Percentiles rank a stretch among this genome's conserved stretches.
Conservation (phyloP, 768 basidiomycete genomes). For the Dacryopinax spathularia region DNA sequence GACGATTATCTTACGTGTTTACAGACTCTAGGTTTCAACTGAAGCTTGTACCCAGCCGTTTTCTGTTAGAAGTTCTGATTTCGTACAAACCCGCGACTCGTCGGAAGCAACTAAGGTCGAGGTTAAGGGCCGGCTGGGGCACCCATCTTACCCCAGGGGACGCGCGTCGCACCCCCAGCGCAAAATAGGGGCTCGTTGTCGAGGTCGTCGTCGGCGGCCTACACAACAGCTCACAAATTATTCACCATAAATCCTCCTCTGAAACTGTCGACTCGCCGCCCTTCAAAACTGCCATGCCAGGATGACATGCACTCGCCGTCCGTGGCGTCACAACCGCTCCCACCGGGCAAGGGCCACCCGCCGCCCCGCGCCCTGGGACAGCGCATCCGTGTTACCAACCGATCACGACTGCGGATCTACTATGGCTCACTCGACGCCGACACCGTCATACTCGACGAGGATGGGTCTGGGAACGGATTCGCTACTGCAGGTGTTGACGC, state of each 20-base stretch:
- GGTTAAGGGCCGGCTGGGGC: constrained; percentile 1
- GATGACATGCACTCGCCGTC: constrained; percentile 4
- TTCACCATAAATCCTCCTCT: constrained; percentile 4
- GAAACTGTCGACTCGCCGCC: constrained; percentile 2
- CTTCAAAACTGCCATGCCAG: constrained; percentile 4
- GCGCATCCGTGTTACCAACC: constrained; percentile 61
- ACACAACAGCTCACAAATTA: background rate
- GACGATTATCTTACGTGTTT: background rate
- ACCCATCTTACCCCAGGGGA: background rate
- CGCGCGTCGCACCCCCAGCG: background rate
- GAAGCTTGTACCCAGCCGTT: background rate
- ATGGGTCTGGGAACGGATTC: constrained; percentile 67
- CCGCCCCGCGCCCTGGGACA: background rate
- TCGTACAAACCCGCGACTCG: background rate
- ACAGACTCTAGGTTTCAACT: background rate
- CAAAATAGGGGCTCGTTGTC: constrained; percentile 4
- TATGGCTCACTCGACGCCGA: constrained; percentile 72
- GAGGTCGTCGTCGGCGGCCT: constrained; percentile 4
- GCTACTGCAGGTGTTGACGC: constrained; percentile 79
- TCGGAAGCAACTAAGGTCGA: constrained; percentile 2
- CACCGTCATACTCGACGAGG: constrained; percentile 49
- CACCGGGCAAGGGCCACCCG: constrained; percentile 1
- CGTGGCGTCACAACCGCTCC: background rate
- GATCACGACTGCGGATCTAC: constrained; percentile 74
- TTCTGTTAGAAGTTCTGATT: background rate